Evolutionary conservation across 2,329 filamentous ascomycete species (phyloP).

Genomic region (Westerdykella sp.): DNA sequence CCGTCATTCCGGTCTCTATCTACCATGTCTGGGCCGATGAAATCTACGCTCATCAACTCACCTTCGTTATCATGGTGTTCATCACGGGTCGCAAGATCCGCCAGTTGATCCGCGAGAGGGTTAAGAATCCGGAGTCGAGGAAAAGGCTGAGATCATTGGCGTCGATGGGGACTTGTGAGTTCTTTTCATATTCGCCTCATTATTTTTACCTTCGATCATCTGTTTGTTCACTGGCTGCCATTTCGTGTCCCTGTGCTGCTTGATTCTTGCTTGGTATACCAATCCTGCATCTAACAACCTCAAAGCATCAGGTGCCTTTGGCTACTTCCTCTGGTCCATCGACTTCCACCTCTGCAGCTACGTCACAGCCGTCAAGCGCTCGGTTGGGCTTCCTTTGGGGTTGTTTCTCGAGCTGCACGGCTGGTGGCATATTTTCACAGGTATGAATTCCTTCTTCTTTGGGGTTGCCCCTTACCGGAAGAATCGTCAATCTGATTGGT

Average conservation of each 20-base stretch:
- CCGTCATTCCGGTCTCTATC: slow-evolving; percentile 27
- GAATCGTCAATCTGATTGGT: neutral
- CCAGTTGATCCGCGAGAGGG: slow-evolving; percentile 20
- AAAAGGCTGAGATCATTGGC: slow-evolving; percentile 21
- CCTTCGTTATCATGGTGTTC: slow-evolving; percentile 39
- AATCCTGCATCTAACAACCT: slow-evolving; percentile 17
- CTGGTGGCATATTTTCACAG: slow-evolving; percentile 58
- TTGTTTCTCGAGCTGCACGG: slow-evolving; percentile 55
- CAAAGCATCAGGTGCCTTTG: slow-evolving; percentile 46
- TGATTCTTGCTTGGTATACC: neutral
- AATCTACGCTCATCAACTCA: slow-evolving; percentile 34
- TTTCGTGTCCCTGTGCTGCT: neutral
- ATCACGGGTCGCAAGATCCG: slow-evolving; percentile 30
- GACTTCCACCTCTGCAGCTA: slow-evolving; percentile 49
- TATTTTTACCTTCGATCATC: neutral
- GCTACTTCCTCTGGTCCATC: slow-evolving; percentile 53
- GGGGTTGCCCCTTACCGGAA: neutral
- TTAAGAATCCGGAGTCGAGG: slow-evolving; percentile 18
- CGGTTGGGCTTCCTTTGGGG: slow-evolving; percentile 50
- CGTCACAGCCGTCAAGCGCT: slow-evolving; percentile 42
- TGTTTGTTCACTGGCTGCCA: too few relatives aligned
- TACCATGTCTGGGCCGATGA: slow-evolving; percentile 38
- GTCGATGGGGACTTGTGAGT: slow-evolving; percentile 24
- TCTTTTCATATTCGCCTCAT: neutral
- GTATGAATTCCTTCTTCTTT: neutral